A percentile compares a stretch with the other conserved stretches of the same genome.
Conservation (phyloP, 2,329 filamentous ascomycete genomes). For the Thermomyces lanuginosus region DNA sequence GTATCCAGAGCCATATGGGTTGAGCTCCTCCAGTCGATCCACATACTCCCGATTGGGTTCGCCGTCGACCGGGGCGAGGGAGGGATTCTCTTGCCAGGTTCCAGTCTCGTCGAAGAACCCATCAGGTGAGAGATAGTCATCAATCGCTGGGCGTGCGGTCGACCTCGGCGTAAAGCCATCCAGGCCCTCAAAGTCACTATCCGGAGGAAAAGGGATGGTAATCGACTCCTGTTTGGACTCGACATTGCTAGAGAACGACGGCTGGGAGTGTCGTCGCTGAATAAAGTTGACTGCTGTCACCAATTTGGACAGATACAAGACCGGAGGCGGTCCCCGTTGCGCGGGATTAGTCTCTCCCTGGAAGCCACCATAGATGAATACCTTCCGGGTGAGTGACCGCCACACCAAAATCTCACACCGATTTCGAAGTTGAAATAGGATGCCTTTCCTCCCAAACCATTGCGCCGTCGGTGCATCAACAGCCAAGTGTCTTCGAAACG, state of each 20-base stretch:
- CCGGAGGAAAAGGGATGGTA: slow-evolving; percentile 15
- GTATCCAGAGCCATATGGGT: slow-evolving; percentile 39
- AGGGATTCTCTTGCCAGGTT: slow-evolving; percentile 11
- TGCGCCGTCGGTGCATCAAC: slow-evolving; percentile 36
- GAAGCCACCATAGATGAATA: slow-evolving; percentile 64
- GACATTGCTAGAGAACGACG: slow-evolving; percentile 1
- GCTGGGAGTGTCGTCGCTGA: slow-evolving; percentile 29
- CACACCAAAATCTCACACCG: slow-evolving; percentile 69
- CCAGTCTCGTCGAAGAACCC: slow-evolving; percentile 21
- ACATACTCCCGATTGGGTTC: slow-evolving; percentile 16
- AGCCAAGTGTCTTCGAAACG: slow-evolving; percentile 54
- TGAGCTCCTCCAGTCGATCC: slow-evolving; percentile 28
- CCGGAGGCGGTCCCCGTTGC: slow-evolving; percentile 45
- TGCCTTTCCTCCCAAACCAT: slow-evolving; percentile 61
- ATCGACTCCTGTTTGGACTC: slow-evolving; percentile 9
- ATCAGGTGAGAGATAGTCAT: slow-evolving; percentile 20
- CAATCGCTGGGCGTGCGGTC: slow-evolving; percentile 11
- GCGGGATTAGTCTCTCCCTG: slow-evolving; percentile 35
- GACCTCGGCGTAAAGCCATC: slow-evolving; percentile 6
- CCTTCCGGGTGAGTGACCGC: slow-evolving; percentile 62
- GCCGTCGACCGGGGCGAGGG: slow-evolving; percentile 14
- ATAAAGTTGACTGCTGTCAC: slow-evolving; percentile 47
- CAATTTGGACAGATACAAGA: slow-evolving; percentile 55
- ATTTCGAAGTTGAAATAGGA: slow-evolving; percentile 60
- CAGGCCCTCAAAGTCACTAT: slow-evolving; percentile 18